Evolutionary conservation across 257 asterid genomes (phyloP).

Genomic region (Cynanchum wilfordii): DNA sequence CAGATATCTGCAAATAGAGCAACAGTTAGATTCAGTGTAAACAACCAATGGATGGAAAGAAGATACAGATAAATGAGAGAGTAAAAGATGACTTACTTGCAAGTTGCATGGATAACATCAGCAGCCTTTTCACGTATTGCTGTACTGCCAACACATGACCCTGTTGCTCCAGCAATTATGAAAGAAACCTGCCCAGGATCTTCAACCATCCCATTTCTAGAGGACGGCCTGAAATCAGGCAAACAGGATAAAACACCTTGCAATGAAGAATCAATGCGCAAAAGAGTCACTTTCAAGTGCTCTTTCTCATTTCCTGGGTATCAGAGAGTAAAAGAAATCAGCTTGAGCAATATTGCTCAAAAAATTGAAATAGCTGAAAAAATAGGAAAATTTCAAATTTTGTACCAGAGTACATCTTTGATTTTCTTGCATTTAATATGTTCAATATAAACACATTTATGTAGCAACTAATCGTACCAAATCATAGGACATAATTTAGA

Average conservation of each 20-base stretch:
- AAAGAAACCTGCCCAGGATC: slow-evolving; percentile 54
- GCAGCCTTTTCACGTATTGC: slow-evolving; percentile 88
- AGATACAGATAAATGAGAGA: slow-evolving; percentile 13
- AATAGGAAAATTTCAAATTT: neutral
- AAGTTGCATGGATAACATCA: slow-evolving; percentile 70
- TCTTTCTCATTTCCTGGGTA: slow-evolving; percentile 90
- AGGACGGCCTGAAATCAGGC: slow-evolving; percentile 93
- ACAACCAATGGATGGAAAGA: slow-evolving; percentile 14
- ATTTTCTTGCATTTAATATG: neutral
- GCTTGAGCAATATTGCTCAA: slow-evolving; percentile 18
- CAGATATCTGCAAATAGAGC: slow-evolving; percentile 56
- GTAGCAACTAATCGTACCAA: neutral
- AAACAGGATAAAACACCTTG: slow-evolving; percentile 96
- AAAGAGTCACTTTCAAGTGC: slow-evolving; percentile 97
- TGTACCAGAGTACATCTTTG: neutral
- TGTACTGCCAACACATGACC: slow-evolving; percentile 79
- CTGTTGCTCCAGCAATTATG: slow-evolving; percentile 94
- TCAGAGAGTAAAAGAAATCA: slow-evolving; percentile 29
- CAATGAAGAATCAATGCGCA: slow-evolving; percentile 92
- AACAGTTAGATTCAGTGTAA: slow-evolving; percentile 22
- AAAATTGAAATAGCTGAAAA: neutral
- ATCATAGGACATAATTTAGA: neutral
- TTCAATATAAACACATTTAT: neutral
- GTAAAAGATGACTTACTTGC: slow-evolving; percentile 48
- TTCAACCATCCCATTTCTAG: slow-evolving; percentile 58